Evolutionary conservation across 2,329 filamentous ascomycete species (phyloP).

Genomic region (Lachnellula hyalina): DNA sequence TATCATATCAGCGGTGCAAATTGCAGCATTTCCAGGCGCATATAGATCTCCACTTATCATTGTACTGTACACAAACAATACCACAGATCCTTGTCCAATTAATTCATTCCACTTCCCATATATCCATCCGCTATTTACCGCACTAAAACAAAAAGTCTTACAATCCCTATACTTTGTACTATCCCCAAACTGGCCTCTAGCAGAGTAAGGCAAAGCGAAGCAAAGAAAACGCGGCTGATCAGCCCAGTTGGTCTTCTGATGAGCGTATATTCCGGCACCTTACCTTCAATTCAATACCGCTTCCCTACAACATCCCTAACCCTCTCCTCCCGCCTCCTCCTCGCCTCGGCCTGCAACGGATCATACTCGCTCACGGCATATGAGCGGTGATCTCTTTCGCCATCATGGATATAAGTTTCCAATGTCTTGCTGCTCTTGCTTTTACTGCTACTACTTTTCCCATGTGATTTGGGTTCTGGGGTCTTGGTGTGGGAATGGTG

Average conservation of each 20-base stretch:
- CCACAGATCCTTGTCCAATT: too few relatives aligned
- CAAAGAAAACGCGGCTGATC: neutral
- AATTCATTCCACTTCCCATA: neutral
- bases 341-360: slow-evolving; percentile 11
- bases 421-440: neutral
- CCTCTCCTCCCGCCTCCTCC: slow-evolving; percentile 1
- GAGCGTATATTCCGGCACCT: neutral
- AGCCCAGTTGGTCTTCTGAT: neutral
- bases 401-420: slow-evolving; percentile 10
- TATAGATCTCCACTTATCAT: neutral
- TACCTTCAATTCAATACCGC: slow-evolving; percentile 1
- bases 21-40: neutral
- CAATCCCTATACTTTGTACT: too few relatives aligned
- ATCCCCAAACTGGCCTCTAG: neutral
- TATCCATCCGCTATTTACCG: neutral
- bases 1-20: neutral
- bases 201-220: neutral
- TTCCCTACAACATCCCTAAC: slow-evolving; percentile 7
- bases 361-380: slow-evolving; percentile 18
- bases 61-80: neutral
- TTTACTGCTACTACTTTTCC: slow-evolving; percentile 34
- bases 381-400: slow-evolving; percentile 14
- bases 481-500: neutral
- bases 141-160: neutral
- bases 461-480: neutral